These are phyloP conservation scores for Zelopaecilomyces penicillatus DNA, from an alignment of 2,329 filamentous ascomycete species.

Conservation along the genomic window DNA sequence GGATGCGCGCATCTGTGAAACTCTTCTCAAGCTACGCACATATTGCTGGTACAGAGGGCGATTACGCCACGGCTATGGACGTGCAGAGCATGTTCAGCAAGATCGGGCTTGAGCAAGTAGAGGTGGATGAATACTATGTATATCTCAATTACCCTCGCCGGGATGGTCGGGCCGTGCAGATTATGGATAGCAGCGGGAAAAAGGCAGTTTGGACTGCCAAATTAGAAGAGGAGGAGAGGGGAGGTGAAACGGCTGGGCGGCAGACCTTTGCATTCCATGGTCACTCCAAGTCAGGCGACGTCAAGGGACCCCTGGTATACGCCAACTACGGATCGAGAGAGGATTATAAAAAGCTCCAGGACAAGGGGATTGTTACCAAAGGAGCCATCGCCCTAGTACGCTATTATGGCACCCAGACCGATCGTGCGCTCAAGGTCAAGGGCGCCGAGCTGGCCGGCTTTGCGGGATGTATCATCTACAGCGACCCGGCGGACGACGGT, in stretches of 20 bases:
- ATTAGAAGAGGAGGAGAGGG: constrained; percentile 69
- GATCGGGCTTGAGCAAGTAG: constrained; percentile 66
- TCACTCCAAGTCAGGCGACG: constrained; percentile 77
- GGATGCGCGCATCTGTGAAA: constrained; percentile 63
- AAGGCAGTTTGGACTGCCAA: constrained; percentile 66
- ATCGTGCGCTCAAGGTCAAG: constrained; percentile 76
- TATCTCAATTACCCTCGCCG: constrained; percentile 85
- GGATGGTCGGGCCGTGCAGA: constrained; percentile 70
- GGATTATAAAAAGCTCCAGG: constrained; percentile 67
- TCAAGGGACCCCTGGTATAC: constrained; percentile 79
- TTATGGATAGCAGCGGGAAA: constrained; percentile 58
- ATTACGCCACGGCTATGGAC: constrained; percentile 77
- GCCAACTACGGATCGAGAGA: constrained; percentile 83
- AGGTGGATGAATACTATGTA: constrained; percentile 71
- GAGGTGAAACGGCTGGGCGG: constrained; percentile 51
- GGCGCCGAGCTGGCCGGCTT: constrained; percentile 82
- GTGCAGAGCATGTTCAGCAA: constrained; percentile 68
- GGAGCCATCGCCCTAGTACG: constrained; percentile 80
- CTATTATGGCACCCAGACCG: constrained; percentile 65
- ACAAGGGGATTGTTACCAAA: constrained; percentile 63
- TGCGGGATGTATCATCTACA: constrained; percentile 83
- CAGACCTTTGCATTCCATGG: constrained; percentile 81
- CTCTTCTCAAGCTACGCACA: constrained; percentile 81
- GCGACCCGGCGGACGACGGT: constrained; percentile 78
- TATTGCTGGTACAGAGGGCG: constrained; percentile 88